Base-by-base conservation (phyloP, 148 eudicot genomes). In the Fagopyrum esculentum region DNA sequence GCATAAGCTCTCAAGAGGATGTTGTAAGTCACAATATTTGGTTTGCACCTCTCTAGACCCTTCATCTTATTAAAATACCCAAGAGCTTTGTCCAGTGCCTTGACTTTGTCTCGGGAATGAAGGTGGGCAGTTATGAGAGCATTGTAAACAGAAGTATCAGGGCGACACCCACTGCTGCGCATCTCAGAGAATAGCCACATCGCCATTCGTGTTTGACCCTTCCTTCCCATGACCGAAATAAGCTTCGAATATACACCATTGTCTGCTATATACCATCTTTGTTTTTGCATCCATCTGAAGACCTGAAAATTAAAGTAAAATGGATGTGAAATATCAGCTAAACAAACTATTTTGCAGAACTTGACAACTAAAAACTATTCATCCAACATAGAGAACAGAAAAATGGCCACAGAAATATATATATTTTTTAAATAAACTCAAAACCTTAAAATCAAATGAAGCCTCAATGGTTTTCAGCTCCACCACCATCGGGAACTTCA, bases 171-270 rank as follows among this genome's bases (percentile, higher is more conserved):
- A 78, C 92, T 95, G 71, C 88, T 95, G 57, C 94, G 88, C 97
- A 95, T 90, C 90, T 95, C 96, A 7, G 98, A 92, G 91, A 95
- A 92, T 45, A 89, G 93, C 98, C 98, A 95, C 96, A 92, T 92
- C 43, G 96, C 93, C 93, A 89, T 81, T 45, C 96, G 81, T 29
- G 87, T 92, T 77, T 92, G 98, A 74, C 97, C 97, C 80, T 89
- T 90, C 76, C 83, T 95, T 69, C 97, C 98, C 97, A 92, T 95
- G 11, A 92, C 93, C 13, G 96, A 95, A 74, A 92, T 92, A 77
- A 95, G 74, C 78, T 95, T 92, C 11, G 96, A 94, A 74, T 95
- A 95, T 44, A 95, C 86, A 35, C 96, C 93, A 79, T 92, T 95
- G 77, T 92, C 98, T 12, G 98, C 93, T 26, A 92, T 76, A 77